Evolutionary conservation across 2,329 filamentous ascomycete species (phyloP).

Genomic region (Monosporascus sp.): DNA sequence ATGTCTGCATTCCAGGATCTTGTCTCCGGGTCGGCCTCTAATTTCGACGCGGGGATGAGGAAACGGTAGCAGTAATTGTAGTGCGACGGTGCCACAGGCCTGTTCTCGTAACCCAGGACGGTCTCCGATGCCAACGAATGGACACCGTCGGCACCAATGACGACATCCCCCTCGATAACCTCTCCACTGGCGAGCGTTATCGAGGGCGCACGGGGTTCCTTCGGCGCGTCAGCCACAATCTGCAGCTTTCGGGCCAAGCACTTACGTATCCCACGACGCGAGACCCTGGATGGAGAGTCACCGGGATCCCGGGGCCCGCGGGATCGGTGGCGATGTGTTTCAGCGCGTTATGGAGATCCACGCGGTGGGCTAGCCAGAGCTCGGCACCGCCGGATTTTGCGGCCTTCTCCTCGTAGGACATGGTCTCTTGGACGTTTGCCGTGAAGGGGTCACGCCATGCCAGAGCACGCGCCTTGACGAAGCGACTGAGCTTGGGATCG

Average conservation of each 20-base stretch:
- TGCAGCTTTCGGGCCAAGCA: not conserved
- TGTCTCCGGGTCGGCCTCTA: conserved; percentile 27
- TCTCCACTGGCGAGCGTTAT: conserved; percentile 33
- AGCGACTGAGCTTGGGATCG: conserved; percentile 20
- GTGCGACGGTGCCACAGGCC: conserved; percentile 18
- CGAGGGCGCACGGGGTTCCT: conserved; percentile 73
- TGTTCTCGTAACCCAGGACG: conserved; percentile 21
- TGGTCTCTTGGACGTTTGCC: not conserved
- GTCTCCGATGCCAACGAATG: conserved; percentile 27
- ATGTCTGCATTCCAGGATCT: conserved; percentile 22
- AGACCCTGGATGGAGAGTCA: conserved; percentile 16
- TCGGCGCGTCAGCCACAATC: conserved; percentile 5
- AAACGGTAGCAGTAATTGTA: conserved; percentile 32
- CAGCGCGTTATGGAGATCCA: conserved; percentile 34
- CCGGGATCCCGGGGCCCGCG: conserved; percentile 14
- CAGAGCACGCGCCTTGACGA: conserved; percentile 9
- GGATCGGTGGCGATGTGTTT: conserved; percentile 26
- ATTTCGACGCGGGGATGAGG: conserved; percentile 22
- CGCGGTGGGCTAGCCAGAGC: conserved; percentile 32
- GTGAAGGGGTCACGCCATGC: not conserved
- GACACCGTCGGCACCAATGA: conserved; percentile 41
- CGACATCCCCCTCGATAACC: conserved; percentile 28
- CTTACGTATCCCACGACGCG: conserved; percentile 23
- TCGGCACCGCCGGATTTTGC: conserved; percentile 22
- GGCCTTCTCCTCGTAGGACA: conserved; percentile 10